Base-by-base conservation (phyloP, 306 rosid species). In the Quercus agrifolia region DNA sequence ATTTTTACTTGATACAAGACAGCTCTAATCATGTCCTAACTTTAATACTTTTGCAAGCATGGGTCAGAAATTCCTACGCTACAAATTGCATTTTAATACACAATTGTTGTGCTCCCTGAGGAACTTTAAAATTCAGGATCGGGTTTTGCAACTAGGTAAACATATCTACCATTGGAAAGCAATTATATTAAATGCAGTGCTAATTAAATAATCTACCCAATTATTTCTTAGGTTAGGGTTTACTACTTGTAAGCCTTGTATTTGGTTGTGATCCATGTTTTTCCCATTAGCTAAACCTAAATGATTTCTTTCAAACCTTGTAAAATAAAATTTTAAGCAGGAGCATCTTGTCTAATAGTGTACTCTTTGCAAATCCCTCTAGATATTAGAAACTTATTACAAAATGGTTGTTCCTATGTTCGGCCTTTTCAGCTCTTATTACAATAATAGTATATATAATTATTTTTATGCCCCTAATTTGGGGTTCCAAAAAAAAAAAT, bases 1-100 rank as follows among this genome's bases (percentile, higher is more conserved):
- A 18, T 6, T 73, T 30, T 20, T 79, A 78, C 74, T 70, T 74
- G 49, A 77, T 70, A 69, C 59, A 23, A 70, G 79, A 30, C 5
- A 68, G 58, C 71, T 84, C 78, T 74, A 70, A 75, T 82, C 66
- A 71, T 31, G 76, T 70, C 73, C 4, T 44, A 58, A 20, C 56
- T 58, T 4, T 81, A 38, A 33, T 73, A 10, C 56, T 84, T 55
- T 76, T 61, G 78, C 89, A 94, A 97, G 80, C 89, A 85, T 81
- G 80, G 78, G 55, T 74, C 97, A 71, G 97, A 91, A 73, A 86
- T 87, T 87, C 97, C 99, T 77, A 85, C 86, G 9, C 72, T 94
- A 84, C 97, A 94, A 84, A 90, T 92, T 81, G 99, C 95, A 33
- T 94, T 94, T 86, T 97, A 92, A 69, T 94, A 94, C 79, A 82